Evolutionary conservation across 257 asterid genomes (phyloP), one percentile per base, ranked within the genome.

Genomic region (Przewalskia tangutica): DNA sequence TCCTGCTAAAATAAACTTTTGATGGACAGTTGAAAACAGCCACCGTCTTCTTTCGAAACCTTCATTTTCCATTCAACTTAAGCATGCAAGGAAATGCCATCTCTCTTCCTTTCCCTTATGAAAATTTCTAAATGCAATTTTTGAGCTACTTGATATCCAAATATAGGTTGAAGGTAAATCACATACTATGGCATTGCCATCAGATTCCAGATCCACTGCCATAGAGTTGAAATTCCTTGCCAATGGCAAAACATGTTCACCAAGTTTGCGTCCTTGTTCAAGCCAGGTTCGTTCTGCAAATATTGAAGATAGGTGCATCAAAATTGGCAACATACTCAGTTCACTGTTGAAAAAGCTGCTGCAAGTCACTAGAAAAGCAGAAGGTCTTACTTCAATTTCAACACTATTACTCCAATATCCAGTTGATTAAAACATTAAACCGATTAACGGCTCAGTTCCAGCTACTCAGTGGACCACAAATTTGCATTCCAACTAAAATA

Each of bases 171-270:
- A 81, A 70, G 85, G 42, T 70, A 85, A 75, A 85, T 65, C 65
- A 82, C 97, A 84, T 95, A 95, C 98, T 23, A 73, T 85, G 85
- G 81, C 85, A 82, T 63, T 85, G 84, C 55, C 81, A 77, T 92
- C 95, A 23, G 97, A 89, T 84, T 96, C 99, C 51, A 96, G 84
- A 92, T 96, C 98, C 86, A 86, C 54, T 82, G 83, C 84, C 87
- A 79, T 68, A 40, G 89, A 95, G 82, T 94, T 96, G 90, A 94
- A 96, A 88, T 94, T 96, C 89, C 98, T 88, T 53, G 99, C 99
- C 91, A 96, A 85, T 9, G 98, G 99, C 81, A 96, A 90, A 65
- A 96, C 94, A 89, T 92, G 99, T 84, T 96, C 99, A 38, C 99
- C 99, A 82, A 96, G 89, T 82, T 89, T 93, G 84, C 89, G 90